phyloP scores from a whole-genome alignment of 805 yeast genomes.

The Naumovozyma baii region DNA sequence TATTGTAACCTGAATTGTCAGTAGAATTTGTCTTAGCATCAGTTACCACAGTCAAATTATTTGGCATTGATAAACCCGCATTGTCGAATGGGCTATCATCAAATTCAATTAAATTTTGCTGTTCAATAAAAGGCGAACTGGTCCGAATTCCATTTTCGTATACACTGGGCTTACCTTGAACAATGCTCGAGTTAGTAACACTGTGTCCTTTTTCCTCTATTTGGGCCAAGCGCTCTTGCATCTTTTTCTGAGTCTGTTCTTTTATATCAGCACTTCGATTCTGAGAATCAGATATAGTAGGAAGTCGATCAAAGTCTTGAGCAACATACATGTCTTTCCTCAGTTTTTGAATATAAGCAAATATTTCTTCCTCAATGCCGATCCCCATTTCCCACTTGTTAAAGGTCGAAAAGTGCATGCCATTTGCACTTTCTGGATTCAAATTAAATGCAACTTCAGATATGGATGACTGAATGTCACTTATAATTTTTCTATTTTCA shows the following conservation, averaged over 20 bases:
- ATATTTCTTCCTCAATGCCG: conserved; percentile 59
- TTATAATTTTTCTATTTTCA: conserved; percentile 48
- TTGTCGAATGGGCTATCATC: neutral
- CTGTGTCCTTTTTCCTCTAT: conserved; percentile 55
- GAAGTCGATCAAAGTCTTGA: too few species aligned
- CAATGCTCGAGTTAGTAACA: conserved; percentile 5
- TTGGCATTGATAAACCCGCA: too few species aligned
- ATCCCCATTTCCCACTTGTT: conserved; percentile 75
- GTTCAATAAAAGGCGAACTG: conserved; percentile 1
- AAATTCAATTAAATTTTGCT: conserved; percentile 4
- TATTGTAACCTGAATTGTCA: conserved; percentile 12
- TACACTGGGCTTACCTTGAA: neutral
- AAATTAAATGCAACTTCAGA: conserved; percentile 36
- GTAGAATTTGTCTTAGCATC: neutral
- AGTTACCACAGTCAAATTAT: neutral
- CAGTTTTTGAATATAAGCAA: conserved; percentile 7
- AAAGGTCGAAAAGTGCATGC: conserved; percentile 39
- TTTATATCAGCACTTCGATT: too few species aligned
- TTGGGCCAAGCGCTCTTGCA: conserved; percentile 78
- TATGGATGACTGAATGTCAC: conserved; percentile 66
- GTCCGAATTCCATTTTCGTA: neutral
- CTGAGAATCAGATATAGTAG: too few species aligned
- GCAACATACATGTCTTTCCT: too few species aligned
- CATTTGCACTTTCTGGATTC: conserved; percentile 13
- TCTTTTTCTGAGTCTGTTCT: conserved; percentile 70